Percentiles rank a stretch among this genome's conserved stretches.
These are phyloP conservation scores for Ophiostoma sp. DNA, from an alignment of 2,329 filamentous ascomycete genomes.

Conservation along the genomic window DNA sequence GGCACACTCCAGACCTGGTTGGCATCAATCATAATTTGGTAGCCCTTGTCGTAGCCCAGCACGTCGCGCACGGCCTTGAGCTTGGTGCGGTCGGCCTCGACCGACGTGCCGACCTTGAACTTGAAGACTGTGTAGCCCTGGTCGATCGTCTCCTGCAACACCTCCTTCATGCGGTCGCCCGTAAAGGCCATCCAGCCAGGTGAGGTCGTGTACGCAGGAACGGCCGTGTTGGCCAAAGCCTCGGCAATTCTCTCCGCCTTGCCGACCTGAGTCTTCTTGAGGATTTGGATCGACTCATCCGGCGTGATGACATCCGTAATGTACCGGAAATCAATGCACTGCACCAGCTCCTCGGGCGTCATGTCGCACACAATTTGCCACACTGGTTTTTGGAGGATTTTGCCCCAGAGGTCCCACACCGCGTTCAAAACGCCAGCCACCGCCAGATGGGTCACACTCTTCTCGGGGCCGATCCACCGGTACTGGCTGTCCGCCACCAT, in stretches of 20 bases:
- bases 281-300: constrained; percentile 73
- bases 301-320: constrained; percentile 92
- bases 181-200: constrained; percentile 91
- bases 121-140: constrained; percentile 87
- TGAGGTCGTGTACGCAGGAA: constrained; percentile 87
- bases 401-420: constrained; percentile 92
- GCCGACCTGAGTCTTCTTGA: constrained; percentile 63
- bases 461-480: constrained; percentile 92
- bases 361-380: constrained; percentile 91
- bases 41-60: constrained; percentile 61
- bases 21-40: constrained; percentile 88
- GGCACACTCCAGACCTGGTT: constrained; percentile 93
- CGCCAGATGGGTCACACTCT: constrained; percentile 89
- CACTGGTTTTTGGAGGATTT: constrained; percentile 79
- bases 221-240: constrained; percentile 70
- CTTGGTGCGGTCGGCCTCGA: constrained; percentile 72
- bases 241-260: constrained; percentile 73
- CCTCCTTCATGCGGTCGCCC: constrained; percentile 77
- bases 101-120: constrained; percentile 76
- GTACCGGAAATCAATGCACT: constrained; percentile 91
- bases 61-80: constrained; percentile 69
- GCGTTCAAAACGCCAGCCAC: constrained; percentile 88
- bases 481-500: constrained; percentile 89
- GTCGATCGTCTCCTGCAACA: constrained; percentile 73
- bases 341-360: constrained; percentile 81